These are phyloP conservation scores for Maudiozyma saulgeensis DNA, from an alignment of 805 yeast genomes.

Conservation along the genomic window DNA sequence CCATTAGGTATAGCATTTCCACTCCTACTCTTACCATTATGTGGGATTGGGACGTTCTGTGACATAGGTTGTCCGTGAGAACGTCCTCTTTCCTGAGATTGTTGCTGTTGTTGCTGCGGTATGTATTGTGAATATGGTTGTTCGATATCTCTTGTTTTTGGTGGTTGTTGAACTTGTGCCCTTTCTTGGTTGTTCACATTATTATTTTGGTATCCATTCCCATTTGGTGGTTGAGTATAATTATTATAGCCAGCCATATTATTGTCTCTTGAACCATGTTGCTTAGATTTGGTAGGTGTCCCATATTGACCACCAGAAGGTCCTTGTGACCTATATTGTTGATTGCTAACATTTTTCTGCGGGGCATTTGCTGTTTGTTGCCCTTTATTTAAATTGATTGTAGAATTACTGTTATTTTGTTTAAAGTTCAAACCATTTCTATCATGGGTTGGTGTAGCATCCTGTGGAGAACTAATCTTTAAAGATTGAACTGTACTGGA, in stretches of 20 bases:
- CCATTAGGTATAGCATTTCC: neutral
- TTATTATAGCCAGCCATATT: neutral
- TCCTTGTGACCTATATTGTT: neutral
- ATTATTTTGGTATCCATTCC: neutral
- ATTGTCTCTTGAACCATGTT: too few relatives aligned
- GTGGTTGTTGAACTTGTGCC: too few relatives aligned
- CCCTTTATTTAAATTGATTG: neutral
- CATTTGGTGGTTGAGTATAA: neutral
- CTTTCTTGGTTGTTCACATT: neutral
- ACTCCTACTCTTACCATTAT: neutral
- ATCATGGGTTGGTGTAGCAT: neutral
- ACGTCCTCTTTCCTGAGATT: neutral
- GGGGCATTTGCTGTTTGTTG: neutral
- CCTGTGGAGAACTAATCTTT: conserved; percentile 4
- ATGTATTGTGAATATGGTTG: neutral
- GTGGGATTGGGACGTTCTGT: neutral
- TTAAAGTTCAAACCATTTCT: neutral
- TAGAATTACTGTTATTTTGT: neutral
- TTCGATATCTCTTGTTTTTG: too few relatives aligned
- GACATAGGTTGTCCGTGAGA: neutral
- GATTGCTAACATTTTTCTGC: neutral
- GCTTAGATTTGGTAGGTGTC: neutral
- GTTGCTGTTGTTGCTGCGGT: neutral
- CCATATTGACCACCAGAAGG: too few relatives aligned
- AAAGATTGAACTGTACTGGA: conserved; percentile 12